phyloP scores from a whole-genome alignment of 768 basidiomycete species.

The Galerina sulciceps region DNA sequence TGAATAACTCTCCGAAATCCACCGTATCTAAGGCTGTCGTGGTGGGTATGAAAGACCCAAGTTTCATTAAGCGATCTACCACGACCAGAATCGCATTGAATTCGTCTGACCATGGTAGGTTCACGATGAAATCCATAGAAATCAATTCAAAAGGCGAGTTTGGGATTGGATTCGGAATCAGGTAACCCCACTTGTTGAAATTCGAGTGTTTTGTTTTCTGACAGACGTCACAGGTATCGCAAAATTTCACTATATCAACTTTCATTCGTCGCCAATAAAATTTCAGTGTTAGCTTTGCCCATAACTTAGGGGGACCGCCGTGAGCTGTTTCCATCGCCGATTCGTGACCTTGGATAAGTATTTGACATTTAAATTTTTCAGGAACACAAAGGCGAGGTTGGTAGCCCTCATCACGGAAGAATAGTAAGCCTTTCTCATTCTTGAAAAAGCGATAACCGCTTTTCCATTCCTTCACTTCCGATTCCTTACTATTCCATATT shows the following conservation, averaged over 20 bases:
- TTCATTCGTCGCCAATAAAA: conserved; percentile 12
- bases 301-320: not conserved
- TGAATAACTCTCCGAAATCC: not conserved
- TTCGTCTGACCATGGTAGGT: not conserved
- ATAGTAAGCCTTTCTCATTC: not conserved
- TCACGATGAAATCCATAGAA: conserved; percentile 10
- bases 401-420: conserved; percentile 3
- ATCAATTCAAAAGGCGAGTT: not conserved
- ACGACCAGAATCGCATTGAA: conserved; percentile 6
- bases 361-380: not conserved
- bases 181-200: not conserved
- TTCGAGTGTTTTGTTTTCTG: conserved; percentile 10
- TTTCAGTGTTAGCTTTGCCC: not conserved
- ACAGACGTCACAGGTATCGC: conserved; percentile 4
- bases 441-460: not conserved
- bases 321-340: not conserved
- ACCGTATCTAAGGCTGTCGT: not conserved
- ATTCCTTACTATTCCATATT: not conserved
- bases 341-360: not conserved
- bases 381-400: conserved; percentile 4
- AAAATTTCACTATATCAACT: not conserved
- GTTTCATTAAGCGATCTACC: conserved; percentile 2
- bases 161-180: conserved; percentile 6
- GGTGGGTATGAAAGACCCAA: not conserved
- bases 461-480: not conserved